Percentiles rank a stretch among this genome's conserved stretches.
Conservation (phyloP, 805 yeast species). For the Hanseniaspora occidentalis region DNA sequence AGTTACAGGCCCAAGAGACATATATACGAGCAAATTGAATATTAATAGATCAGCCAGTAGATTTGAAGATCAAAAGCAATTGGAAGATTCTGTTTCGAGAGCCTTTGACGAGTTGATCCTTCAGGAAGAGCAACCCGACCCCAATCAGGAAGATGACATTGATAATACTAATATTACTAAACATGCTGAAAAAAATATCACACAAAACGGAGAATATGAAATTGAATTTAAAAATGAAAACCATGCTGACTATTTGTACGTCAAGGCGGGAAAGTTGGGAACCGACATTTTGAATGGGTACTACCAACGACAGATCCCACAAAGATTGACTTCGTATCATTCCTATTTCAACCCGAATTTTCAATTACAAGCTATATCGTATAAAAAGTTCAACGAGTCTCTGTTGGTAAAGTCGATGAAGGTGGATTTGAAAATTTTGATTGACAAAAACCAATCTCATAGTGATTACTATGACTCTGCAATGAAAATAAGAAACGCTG, state of each 20-base stretch:
- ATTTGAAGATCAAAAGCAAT: not conserved
- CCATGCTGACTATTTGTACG: not conserved
- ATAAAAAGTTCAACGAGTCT: not conserved
- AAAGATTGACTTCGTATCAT: not conserved
- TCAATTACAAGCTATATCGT: not conserved
- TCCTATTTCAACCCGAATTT: not conserved
- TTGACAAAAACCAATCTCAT: not conserved
- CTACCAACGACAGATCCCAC: not conserved
- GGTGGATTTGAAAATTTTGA: not conserved
- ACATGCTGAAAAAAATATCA: too few relatives aligned
- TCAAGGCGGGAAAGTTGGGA: too few relatives aligned
- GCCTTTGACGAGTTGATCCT: not conserved
- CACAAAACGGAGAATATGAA: not conserved
- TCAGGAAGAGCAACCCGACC: not conserved
- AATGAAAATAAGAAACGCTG: too few relatives aligned
- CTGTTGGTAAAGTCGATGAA: not conserved
- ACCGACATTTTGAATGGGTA: not conserved
- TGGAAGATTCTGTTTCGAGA: not conserved
- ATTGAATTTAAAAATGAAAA: not conserved
- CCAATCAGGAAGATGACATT: too few relatives aligned
- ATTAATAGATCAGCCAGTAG: not conserved
- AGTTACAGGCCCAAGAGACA: too few relatives aligned
- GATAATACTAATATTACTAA: too few relatives aligned
- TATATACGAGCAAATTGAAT: not conserved
- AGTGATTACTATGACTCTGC: too few relatives aligned